A percentile compares a stretch with the other conserved stretches of the same genome.
Evolutionary conservation across 352 stramenopile genomes (phyloP).

Genomic region (Globisporangium splendens): DNA sequence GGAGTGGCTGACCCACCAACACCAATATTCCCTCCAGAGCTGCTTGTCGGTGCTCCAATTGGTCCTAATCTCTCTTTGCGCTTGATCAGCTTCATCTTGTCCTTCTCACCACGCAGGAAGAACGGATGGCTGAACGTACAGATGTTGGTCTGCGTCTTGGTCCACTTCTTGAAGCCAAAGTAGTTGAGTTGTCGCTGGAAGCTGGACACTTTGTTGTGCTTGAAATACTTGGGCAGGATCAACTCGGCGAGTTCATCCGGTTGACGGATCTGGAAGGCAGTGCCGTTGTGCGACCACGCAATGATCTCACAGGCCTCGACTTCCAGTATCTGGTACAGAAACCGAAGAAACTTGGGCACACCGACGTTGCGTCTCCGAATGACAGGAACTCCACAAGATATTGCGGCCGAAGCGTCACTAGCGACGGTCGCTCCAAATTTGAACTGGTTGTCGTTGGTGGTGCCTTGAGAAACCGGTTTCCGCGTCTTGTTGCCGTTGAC

Average conservation of each 20-base stretch:
- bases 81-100: slow-evolving; percentile 74
- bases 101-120: slow-evolving; percentile 55
- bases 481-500: slow-evolving; percentile 9
- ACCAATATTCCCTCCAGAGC: too few species aligned
- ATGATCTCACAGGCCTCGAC: slow-evolving; percentile 54
- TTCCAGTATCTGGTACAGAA: slow-evolving; percentile 71
- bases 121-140: slow-evolving; percentile 74
- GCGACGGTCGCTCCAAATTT: too few species aligned
- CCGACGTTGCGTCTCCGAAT: slow-evolving; percentile 60
- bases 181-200: slow-evolving; percentile 80
- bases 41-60: background rate
- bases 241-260: slow-evolving; percentile 46
- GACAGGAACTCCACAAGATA: too few species aligned
- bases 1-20: too few species aligned
- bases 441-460: too few species aligned
- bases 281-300: slow-evolving; percentile 61
- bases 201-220: slow-evolving; percentile 79
- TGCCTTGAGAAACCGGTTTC: too few species aligned
- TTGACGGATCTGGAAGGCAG: slow-evolving; percentile 69
- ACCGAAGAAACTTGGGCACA: slow-evolving; percentile 66
- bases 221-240: slow-evolving; percentile 74
- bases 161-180: slow-evolving; percentile 84
- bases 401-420: too few species aligned
- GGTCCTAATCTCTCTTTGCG: slow-evolving; percentile 44
- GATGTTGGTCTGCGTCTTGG: slow-evolving; percentile 72